Base-by-base conservation (phyloP, 495 filamentous ascomycete genomes). In the Tuber umbilicatum region DNA sequence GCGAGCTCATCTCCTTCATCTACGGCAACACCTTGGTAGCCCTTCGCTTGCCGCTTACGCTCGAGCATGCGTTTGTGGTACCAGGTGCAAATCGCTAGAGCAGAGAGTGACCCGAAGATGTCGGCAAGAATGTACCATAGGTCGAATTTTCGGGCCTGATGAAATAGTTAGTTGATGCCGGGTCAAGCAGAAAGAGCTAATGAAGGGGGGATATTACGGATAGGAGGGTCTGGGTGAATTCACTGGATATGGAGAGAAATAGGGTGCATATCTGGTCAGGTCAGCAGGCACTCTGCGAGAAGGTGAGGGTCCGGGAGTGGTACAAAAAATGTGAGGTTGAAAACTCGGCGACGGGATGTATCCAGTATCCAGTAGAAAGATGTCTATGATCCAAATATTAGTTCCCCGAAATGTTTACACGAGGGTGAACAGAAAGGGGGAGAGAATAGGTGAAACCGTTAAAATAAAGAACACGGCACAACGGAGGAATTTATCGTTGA, bases 351-450 rank as follows among this genome's bases (percentile, higher is more conserved):
- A 70, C 96, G 91, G 70, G 90, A 89, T 67, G 94, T 94, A 81
- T 99, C 95, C 80, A 97, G 84, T 81, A 97, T 91, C 94, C 94
- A 99, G 89, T 99, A 99, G 88, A 97, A 98, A 79, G 86, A 85
- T 50, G 92, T 77, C 85, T 86, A 78, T 31, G 50, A 35, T 31
- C 27, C 55, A 64, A 19, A 31, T 31, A 64, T 64, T 5, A 64
- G 55, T 27, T 35, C 55, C 35, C 55, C 2, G 55, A 12, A 35
- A n/a, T 3, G 39, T 23, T 27, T n/a, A 35, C 23, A 31, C 27
- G 69, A 12, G 38, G 27, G 35, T 74, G 39, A 72, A 38, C 47
- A 37, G 68, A 17, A 19, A 55, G 41, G 5, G 39, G 27, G 50
- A 72, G 37, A 35, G 42, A 6, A 27, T 17, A 43, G 31, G 39